Base-by-base conservation (phyloP, 306 rosid species). In the Canavalia gladiata region DNA sequence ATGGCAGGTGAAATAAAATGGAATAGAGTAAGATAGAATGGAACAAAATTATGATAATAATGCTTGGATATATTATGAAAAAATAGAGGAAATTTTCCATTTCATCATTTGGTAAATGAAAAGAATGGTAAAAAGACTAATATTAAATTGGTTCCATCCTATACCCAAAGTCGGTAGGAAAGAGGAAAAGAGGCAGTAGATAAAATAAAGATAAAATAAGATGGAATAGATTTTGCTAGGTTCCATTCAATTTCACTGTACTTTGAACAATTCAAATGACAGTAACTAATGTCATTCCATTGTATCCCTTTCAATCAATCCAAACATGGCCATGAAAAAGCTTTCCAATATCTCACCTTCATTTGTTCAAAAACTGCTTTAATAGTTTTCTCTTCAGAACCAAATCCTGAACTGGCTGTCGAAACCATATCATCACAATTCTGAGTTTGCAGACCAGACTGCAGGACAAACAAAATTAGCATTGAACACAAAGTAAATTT, bases 311-410 rank as follows among this genome's bases (percentile, higher is more conserved):
- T 30, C 12, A 29, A 47, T 46, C 58, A 69, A 69, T 69, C 28
- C 42, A 68, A 9, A 47, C 58, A 68, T 68, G 30, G 13, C 25
- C 6, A 31, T 7, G n/a, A 29, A 30, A 57, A 69, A 30, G 12
- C 42, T 69, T 11, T 46, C 10, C n/a, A 52, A 70, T 31, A 79
- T 59, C 87, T 62, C 56, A 91, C 92, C 86, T 84, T 89, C 87
- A 87, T 88, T 63, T 87, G 89, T 73, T 88, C 98, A 81, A 84
- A 85, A 88, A 87, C 94, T 43, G 91, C 92, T 72, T 84, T 88
- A 72, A 89, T 65, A 50, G 88, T 86, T 81, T 85, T 91, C 85
- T 80, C 96, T 86, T 90, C 93, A 47, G 87, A 90, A 79, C 85
- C 91, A 37, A 89, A 88, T 33, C 90, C 72, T 49, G 95, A 92